phyloP scores from a whole-genome alignment of 1,284 basidiomycete species.

The Sanghuangporus baumii region DNA sequence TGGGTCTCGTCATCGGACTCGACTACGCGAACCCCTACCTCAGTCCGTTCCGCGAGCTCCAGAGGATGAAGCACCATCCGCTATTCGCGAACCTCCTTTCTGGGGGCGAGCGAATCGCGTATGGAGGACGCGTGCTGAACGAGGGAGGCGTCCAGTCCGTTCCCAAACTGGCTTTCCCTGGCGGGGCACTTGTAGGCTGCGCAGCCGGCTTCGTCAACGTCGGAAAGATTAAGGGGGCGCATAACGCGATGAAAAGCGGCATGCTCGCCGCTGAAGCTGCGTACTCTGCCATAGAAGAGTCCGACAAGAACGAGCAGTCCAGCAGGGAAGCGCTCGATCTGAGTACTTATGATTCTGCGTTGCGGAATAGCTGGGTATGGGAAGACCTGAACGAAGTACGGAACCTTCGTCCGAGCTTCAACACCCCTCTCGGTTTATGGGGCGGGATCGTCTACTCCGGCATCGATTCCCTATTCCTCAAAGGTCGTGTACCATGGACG shows the following conservation, averaged over 20 bases:
- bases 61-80: constrained; percentile 98
- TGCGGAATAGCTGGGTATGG: constrained; percentile 85
- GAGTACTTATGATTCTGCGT: constrained; percentile 67
- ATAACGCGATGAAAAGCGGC: constrained; percentile 99
- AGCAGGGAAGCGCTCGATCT: constrained; percentile 54
- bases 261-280: constrained; percentile 95
- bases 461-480: constrained; percentile 81
- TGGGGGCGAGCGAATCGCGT: constrained; percentile 76
- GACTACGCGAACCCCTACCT: constrained; percentile 96
- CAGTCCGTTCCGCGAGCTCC: constrained; percentile 86
- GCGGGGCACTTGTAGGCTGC: constrained; percentile 93
- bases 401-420: constrained; percentile 91
- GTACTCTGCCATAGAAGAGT: constrained; percentile 51
- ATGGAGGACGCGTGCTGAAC: constrained; percentile 88
- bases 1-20: constrained; percentile 91
- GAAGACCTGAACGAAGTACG: constrained; percentile 88
- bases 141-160: constrained; percentile 95
- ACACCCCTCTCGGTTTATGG: constrained; percentile 77
- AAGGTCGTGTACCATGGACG: constrained; percentile 90
- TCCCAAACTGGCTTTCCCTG: constrained; percentile 90
- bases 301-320: constrained; percentile 27
- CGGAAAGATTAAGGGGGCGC: constrained; percentile 99
- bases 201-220: constrained; percentile 96
- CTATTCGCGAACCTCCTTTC: constrained; percentile 81
- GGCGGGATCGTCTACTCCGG: constrained; percentile 92